Evolutionary conservation across 768 basidiomycete species (phyloP), one percentile per base, ranked within the genome.

Genomic region (Nidularia sp.): DNA sequence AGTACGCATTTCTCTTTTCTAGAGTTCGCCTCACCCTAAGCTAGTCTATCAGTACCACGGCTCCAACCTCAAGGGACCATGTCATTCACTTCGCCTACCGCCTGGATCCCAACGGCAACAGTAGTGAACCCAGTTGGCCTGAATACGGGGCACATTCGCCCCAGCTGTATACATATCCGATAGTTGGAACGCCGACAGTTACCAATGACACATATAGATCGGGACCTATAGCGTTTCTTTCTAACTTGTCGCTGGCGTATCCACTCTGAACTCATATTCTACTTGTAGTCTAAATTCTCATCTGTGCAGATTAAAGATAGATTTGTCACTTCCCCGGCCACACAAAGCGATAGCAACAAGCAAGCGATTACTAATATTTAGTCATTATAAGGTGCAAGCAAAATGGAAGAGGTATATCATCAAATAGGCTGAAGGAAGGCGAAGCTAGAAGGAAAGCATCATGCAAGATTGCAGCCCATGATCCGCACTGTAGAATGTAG

Each of bases 401-500:
- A 48, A 48, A 5, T 31, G 25, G 10, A 32, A 48, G 22, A 12
- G 47, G 25, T 32, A 31, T 48, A 48, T 34, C 10, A 45, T 25
- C 10, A 45, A 45, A 29, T 9, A 10, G 10, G 22, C 22, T 13
- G 7, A 48, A 34, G 34, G 13, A 32, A 9, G 34, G 34, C 22
- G 10, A 31, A 25, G 12, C 3, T n/a, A 2, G 47, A 9, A 34
- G 33, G 41, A 13, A 31, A 35, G 45, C 39, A 34, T 7, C 13
- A 12, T 53, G 60, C 55, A 48, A 83, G 70, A 59, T 83, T 82
- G 70, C 79, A 83, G 25, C 83, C 83, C 51, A 76, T 75, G 54
- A 85, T 74, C 52, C 76, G 78, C 47, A 84, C 83, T 62, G 25
- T 43, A 49, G 15, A 45, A 52, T 41, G 8, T 43, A 43, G 8